These are phyloP conservation scores for Penicillium malachiteum DNA, from an alignment of 495 filamentous ascomycete species.

Conservation along the genomic window DNA sequence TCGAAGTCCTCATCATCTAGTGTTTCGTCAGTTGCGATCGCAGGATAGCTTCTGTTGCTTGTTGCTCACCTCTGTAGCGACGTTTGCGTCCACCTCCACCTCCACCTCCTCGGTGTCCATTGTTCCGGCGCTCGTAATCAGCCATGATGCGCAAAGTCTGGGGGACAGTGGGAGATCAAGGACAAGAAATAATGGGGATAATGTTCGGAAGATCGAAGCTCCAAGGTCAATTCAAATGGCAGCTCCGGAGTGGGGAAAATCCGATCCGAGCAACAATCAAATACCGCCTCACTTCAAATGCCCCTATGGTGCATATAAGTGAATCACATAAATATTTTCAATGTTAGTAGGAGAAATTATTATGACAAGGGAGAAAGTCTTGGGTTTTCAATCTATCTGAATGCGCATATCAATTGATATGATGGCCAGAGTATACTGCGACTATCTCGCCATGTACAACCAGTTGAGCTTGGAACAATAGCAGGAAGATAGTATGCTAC, in stretches of 20 bases:
- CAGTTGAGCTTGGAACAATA: no score
- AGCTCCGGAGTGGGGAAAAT: conserved; percentile 3
- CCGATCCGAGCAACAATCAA: not conserved
- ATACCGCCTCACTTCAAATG: not conserved
- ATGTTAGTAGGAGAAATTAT: no score
- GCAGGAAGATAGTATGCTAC: no score
- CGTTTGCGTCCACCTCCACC: conserved; percentile 68
- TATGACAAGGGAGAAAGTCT: no score
- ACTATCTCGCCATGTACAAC: no score
- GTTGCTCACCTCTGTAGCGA: conserved; percentile 53
- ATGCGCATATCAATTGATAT: no score
- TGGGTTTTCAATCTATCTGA: no score
- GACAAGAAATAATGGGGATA: not conserved
- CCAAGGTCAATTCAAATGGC: conserved; percentile 4
- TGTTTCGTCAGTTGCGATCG: conserved; percentile 11
- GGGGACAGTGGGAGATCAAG: conserved; percentile 5
- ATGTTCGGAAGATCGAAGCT: not conserved
- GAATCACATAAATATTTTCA: no score
- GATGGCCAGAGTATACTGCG: no score
- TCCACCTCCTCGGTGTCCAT: conserved; percentile 48
- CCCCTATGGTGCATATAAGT: no score
- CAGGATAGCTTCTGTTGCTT: conserved; percentile 1
- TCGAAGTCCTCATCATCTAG: conserved; percentile 76
- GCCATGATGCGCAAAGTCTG: conserved; percentile 54
- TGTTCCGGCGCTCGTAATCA: conserved; percentile 67